phyloP scores from a whole-genome alignment of 2,329 filamentous ascomycete species.

The Penicillium sp. region DNA sequence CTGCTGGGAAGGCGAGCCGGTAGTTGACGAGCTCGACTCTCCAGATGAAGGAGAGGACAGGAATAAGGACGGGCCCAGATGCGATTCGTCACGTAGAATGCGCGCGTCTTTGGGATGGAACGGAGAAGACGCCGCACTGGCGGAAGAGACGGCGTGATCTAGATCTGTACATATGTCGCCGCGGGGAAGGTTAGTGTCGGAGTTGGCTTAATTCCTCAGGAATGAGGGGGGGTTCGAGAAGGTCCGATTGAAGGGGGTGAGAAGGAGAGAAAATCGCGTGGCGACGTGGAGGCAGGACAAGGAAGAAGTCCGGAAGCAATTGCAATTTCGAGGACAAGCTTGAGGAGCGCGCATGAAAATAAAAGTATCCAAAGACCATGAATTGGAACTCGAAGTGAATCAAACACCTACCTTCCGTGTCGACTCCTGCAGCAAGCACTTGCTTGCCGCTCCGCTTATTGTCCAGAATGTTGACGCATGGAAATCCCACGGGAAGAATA shows the following conservation, averaged over 20 bases:
- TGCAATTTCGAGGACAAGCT: constrained; percentile 13
- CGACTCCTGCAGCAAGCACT: constrained; percentile 53
- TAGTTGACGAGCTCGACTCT: constrained; percentile 42
- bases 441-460: constrained; percentile 52
- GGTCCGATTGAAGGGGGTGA: constrained; percentile 11
- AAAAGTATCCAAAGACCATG: constrained; percentile 9
- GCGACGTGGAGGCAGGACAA: constrained; percentile 14
- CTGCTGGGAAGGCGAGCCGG: constrained; percentile 39
- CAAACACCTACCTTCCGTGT: constrained; percentile 49
- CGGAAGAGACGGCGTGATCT: constrained; percentile 43
- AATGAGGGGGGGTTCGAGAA: constrained; percentile 13
- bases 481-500: constrained; percentile 42
- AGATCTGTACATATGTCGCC: constrained; percentile 37
- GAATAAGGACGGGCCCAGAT: constrained; percentile 36
- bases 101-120: constrained; percentile 34
- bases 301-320: background rate
- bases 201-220: background rate
- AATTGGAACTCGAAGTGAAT: constrained; percentile 18
- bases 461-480: constrained; percentile 52
- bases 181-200: constrained; percentile 12
- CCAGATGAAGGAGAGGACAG: constrained; percentile 42
- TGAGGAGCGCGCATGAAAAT: background rate
- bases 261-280: constrained; percentile 21
- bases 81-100: constrained; percentile 35
- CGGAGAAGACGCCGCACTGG: constrained; percentile 43